phyloP scores from a whole-genome alignment of 768 basidiomycete species.

The Agrocybe pediades region DNA sequence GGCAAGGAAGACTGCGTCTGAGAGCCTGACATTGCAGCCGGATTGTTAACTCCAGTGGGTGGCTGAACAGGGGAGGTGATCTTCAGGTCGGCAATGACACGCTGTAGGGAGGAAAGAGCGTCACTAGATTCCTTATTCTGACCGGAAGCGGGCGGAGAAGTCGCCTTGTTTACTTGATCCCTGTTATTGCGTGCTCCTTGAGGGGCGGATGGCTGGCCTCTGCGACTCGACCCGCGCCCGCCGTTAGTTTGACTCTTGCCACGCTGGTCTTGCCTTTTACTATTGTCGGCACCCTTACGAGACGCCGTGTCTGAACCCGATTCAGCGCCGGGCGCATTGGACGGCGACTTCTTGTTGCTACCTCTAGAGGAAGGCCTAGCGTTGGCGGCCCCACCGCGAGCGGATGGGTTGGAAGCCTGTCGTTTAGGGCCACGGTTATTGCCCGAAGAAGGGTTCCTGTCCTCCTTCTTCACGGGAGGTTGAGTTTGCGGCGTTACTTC shows the following conservation, averaged over 20 bases:
- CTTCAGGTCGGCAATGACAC: conserved; percentile 93
- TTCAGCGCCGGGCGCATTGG: conserved; percentile 48
- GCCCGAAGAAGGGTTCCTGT: conserved; percentile 62
- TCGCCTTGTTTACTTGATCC: conserved; percentile 49
- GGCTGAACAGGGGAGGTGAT: conserved; percentile 69
- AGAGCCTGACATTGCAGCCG: conserved; percentile 47
- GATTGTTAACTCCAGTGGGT: conserved; percentile 42
- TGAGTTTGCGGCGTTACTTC: conserved; percentile 64
- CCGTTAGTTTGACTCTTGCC: conserved; percentile 53
- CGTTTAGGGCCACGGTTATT: conserved; percentile 61
- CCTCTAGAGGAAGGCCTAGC: conserved; percentile 65
- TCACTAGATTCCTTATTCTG: conserved; percentile 69
- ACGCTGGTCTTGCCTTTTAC: conserved; percentile 59
- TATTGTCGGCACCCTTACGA: conserved; percentile 57
- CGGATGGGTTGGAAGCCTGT: conserved; percentile 52
- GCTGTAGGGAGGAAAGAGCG: conserved; percentile 85
- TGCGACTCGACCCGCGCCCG: conserved; percentile 54
- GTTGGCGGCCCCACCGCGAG: conserved; percentile 42
- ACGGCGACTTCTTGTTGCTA: conserved; percentile 61
- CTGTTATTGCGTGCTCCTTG: conserved; percentile 53
- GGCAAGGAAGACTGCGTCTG: conserved; percentile 57
- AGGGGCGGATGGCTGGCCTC: conserved; percentile 58
- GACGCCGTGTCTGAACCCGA: conserved; percentile 74
- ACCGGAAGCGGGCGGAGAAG: conserved; percentile 49
- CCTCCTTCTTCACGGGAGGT: conserved; percentile 66